Base-by-base conservation (phyloP, 2,329 filamentous ascomycete genomes). In the Ascosphaera acerosa region DNA sequence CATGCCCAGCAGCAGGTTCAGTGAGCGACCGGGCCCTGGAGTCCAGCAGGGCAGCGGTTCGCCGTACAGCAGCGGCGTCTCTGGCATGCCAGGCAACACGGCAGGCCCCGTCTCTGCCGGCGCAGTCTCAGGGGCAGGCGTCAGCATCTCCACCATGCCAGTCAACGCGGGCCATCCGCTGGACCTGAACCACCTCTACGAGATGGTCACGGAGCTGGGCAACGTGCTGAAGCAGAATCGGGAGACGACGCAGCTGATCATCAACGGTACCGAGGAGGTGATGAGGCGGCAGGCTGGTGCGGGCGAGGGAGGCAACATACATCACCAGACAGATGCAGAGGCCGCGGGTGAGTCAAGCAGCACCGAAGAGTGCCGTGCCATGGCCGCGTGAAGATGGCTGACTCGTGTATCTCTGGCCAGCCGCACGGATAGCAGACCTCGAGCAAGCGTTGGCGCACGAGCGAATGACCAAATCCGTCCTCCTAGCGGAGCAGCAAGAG, bases 161-260 rank as follows among this genome's bases (percentile, higher is more conserved):
- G 51, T 55, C 47, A 56, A 55, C 36, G 57, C 57, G 6, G 58
- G 58, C 7, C 58, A 61, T 33, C 55, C 60, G 42, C 58, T 60
- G 53, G 58, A 61, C 37, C 45, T 61, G 30, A 57, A 59, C 36
- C 53, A 59, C 33, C 46, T 61, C 2, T 61, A 57, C 34, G 52
- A 58, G 20, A 59, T 59, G 49, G 54, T 61, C 17, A 41, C 57
- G 32, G 58, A 61, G 35, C 41, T 61, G 36, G 59, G 57, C 30
- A 53, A 57, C 10, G 51, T 61, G 2, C 42, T 61, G 32, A 54
- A 55, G 38, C 54, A 54, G 34, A 61, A 61, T 34, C 52, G 58
- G 10, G 58, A 60, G 36, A 52, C 54, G 37, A 59, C 58, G 30
- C 55, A 53, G 32, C 54, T 48, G 25, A 58, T 61, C 35, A 55